Percentiles rank a stretch among this genome's conserved stretches.
phyloP scores from a whole-genome alignment of 2,329 filamentous ascomycete genomes.

The Hypoxylon sp. region DNA sequence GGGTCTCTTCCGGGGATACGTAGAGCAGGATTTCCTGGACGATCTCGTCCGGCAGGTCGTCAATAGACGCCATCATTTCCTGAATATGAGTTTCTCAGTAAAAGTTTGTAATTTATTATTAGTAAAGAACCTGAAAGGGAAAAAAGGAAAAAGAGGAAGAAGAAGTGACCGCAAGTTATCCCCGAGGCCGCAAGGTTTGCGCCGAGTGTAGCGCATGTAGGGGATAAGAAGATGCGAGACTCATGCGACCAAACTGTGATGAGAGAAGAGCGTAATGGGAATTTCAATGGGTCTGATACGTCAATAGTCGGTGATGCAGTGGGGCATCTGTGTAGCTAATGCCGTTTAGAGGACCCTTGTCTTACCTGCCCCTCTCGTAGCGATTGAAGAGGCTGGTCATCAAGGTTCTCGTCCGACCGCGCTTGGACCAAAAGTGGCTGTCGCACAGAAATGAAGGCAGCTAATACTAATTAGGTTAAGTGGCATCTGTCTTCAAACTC shows the following conservation, averaged over 20 bases:
- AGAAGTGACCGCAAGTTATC: conserved; percentile 16
- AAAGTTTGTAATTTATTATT: neutral
- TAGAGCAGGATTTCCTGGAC: conserved; percentile 81
- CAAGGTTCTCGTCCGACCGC: conserved; percentile 21
- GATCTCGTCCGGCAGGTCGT: conserved; percentile 82
- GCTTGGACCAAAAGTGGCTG: conserved; percentile 4
- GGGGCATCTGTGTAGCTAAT: conserved; percentile 1
- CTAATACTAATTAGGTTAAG: conserved; percentile 12
- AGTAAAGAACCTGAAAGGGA: neutral
- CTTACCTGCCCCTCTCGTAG: conserved; percentile 7
- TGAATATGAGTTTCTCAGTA: neutral
- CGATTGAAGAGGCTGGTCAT: conserved; percentile 8
- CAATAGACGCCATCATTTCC: conserved; percentile 55
- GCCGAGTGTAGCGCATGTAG: conserved; percentile 27
- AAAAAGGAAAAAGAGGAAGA: conserved; percentile 9
- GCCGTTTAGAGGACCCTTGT: conserved; percentile 10
- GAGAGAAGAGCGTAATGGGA: conserved; percentile 38
- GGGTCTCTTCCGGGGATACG: conserved; percentile 67
- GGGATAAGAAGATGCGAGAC: conserved; percentile 11
- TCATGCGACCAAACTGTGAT: conserved; percentile 33
- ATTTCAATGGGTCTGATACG: conserved; percentile 47
- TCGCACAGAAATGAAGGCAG: conserved; percentile 4
- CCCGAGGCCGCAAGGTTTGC: conserved; percentile 28
- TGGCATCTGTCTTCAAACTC: neutral
- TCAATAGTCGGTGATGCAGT: conserved; percentile 27